A percentile compares a stretch with the other conserved stretches of the same genome.
phyloP scores from a whole-genome alignment of 2,329 filamentous ascomycete species.

The Pseudopithomyces chartarum region DNA sequence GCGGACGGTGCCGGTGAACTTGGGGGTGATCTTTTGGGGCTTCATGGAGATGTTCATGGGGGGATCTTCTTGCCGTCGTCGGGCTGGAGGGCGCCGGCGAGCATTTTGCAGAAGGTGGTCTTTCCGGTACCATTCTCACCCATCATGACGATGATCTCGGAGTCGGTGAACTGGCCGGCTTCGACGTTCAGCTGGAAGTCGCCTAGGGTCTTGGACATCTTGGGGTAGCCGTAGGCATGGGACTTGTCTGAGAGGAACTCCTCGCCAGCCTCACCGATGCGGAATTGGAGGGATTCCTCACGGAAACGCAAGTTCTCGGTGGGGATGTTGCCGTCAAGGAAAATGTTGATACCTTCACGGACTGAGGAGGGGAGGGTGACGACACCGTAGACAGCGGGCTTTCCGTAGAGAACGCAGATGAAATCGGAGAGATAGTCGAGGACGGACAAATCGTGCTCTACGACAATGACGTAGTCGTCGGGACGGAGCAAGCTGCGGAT shows the following conservation, averaged over 20 bases:
- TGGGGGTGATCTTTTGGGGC: slow-evolving; percentile 98
- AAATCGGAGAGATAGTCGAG: slow-evolving; percentile 99
- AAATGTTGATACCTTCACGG: slow-evolving; percentile 98
- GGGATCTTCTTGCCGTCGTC: slow-evolving; percentile 80
- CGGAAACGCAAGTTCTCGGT: slow-evolving; percentile 99
- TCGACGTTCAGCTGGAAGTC: slow-evolving; percentile 85
- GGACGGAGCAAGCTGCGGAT: slow-evolving; percentile 89
- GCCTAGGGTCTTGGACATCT: slow-evolving; percentile 91
- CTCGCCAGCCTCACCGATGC: slow-evolving; percentile 85
- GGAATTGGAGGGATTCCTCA: slow-evolving; percentile 95
- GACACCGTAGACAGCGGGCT: slow-evolving; percentile 95
- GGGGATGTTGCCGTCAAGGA: slow-evolving; percentile 96
- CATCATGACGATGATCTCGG: slow-evolving; percentile 99
- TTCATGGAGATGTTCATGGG: slow-evolving; percentile 99
- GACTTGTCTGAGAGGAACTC: slow-evolving; percentile 85
- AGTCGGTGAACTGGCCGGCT: slow-evolving; percentile 88
- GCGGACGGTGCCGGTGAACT: slow-evolving; percentile 94
- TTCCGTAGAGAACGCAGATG: slow-evolving; percentile 95
- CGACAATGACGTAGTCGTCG: slow-evolving; percentile 95
- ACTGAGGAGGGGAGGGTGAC: slow-evolving; percentile 95
- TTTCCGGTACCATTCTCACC: slow-evolving; percentile 99
- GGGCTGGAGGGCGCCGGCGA: slow-evolving; percentile 91
- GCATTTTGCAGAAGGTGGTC: slow-evolving; percentile 96
- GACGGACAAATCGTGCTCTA: slow-evolving; percentile 98
- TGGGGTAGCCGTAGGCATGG: slow-evolving; percentile 84